Conservation (phyloP, 768 basidiomycete species). For the Tulasnella sp. region DNA sequence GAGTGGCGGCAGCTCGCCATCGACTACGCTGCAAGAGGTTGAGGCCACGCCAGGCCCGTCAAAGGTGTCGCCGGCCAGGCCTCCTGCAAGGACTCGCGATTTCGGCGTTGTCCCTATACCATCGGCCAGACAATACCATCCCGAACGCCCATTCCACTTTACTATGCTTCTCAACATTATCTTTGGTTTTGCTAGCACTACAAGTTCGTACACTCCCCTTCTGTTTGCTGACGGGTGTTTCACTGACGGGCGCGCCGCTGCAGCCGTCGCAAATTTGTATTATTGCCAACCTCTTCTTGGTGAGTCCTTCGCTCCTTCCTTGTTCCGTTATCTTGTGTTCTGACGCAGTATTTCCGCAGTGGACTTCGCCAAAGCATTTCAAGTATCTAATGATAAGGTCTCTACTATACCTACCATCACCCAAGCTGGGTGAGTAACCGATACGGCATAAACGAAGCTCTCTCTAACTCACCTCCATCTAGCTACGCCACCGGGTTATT, state of each 20-base stretch:
- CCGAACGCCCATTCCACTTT: conserved; percentile 31
- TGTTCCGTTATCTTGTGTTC: neutral
- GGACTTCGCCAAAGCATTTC: conserved; percentile 37
- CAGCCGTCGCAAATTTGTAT: conserved; percentile 34
- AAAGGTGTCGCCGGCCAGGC: neutral
- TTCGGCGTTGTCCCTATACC: conserved; percentile 43
- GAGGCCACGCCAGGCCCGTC: neutral
- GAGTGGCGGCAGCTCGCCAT: neutral
- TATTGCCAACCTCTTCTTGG: conserved; percentile 34
- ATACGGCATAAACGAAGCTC: conserved; percentile 5
- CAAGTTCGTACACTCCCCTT: conserved; percentile 27
- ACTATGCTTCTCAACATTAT: conserved; percentile 34
- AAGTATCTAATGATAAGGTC: conserved; percentile 35
- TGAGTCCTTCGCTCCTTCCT: neutral
- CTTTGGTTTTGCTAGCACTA: conserved; percentile 37
- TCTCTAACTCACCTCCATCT: conserved; percentile 26
- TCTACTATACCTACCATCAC: conserved; percentile 38
- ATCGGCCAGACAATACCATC: conserved; percentile 33
- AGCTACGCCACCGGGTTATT: conserved; percentile 70
- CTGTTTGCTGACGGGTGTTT: neutral
- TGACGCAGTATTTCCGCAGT: neutral
- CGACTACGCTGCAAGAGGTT: neutral
- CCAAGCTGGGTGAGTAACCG: conserved; percentile 34
- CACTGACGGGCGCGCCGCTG: neutral
- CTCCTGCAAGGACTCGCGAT: conserved; percentile 32